Evolutionary conservation across 805 yeast species (phyloP).

Genomic region (Candida adriatica): DNA sequence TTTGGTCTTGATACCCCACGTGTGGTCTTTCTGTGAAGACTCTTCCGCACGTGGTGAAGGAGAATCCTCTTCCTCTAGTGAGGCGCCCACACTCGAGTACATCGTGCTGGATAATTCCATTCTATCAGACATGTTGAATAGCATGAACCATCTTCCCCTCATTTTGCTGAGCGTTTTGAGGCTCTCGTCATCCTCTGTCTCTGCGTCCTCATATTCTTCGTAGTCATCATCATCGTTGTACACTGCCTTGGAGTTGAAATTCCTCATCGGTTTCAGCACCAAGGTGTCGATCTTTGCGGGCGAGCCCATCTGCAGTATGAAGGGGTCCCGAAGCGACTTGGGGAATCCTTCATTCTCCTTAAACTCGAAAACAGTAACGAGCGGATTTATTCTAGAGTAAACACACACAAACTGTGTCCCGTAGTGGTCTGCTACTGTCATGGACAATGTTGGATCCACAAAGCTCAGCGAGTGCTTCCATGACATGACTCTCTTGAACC

Average conservation of each 20-base stretch:
- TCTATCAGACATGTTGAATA: background rate
- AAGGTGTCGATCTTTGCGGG: constrained; percentile 2
- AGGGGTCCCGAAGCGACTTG: constrained; percentile 32
- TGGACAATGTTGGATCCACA: constrained; percentile 44
- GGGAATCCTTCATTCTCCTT: constrained; percentile 30
- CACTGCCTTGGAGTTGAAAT: background rate
- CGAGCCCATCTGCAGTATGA: constrained; percentile 8
- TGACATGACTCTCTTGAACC: constrained; percentile 44
- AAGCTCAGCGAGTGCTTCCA: constrained; percentile 67
- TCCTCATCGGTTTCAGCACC: constrained; percentile 4
- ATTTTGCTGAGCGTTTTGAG: constrained; percentile 1
- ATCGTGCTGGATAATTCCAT: background rate
- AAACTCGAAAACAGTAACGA: constrained; percentile 29
- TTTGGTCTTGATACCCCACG: background rate
- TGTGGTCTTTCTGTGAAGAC: background rate
- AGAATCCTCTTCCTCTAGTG: background rate
- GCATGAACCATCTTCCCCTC: constrained; percentile 1
- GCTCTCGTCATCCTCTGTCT: constrained; percentile 3
- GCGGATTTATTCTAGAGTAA: constrained; percentile 27
- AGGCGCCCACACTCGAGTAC: background rate
- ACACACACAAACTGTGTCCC: constrained; percentile 17
- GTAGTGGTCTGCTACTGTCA: constrained; percentile 27
- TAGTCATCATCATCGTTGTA: background rate
- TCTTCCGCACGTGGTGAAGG: background rate
- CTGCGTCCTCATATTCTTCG: constrained; percentile 1